Evolutionary conservation across 768 basidiomycete genomes (phyloP), one percentile per base, ranked within the genome.

Genomic region (Tulasnella sp.): DNA sequence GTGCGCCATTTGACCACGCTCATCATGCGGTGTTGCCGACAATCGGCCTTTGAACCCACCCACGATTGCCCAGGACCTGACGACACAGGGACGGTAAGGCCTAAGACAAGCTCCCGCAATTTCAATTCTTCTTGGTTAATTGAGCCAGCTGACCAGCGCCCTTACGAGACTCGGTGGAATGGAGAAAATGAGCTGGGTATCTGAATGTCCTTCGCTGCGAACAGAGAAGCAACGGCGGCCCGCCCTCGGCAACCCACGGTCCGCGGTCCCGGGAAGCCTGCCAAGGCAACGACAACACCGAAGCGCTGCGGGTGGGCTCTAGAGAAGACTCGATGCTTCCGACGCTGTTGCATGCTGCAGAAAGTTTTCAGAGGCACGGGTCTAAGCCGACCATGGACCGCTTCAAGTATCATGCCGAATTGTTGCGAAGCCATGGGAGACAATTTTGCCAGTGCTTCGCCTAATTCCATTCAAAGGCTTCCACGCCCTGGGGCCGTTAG

Each of bases 191-290:
- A 38, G 69, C n/a, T 34, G 37, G 37, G 36, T 15, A n/a, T 25
- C 2, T 70, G 36, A 31, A 70, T n/a, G 69, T 38, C 40, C 34
- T 70, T 19, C 1, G 69, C n/a, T 70, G 58, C 58, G 58, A 64
- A 64, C 19, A 14, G 5, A 64, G 58, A 64, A 64, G 58, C 58
- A 64, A 31, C 58, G 58, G 58, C 69, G 69, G 69, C 40, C 69
- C 69, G 69, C 14, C 37, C 29, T 38, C 69, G 69, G 69, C 31
- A 70, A 70, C 69, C 69, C 2, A 25, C 69, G 69, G 69, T 70
- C 69, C 69, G 69, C 1, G 37, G 40, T 34, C 40, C 69, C 69
- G 6, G 40, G n/a, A 70, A 5, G 40, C 22, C 40, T 70, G 36
- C 58, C 58, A 64, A 64, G 58, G 29, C 58, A 64, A 64, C 58